Evolutionary conservation across 2,329 filamentous ascomycete species (phyloP).

Genomic region (Ploettnerulaceae sp.): DNA sequence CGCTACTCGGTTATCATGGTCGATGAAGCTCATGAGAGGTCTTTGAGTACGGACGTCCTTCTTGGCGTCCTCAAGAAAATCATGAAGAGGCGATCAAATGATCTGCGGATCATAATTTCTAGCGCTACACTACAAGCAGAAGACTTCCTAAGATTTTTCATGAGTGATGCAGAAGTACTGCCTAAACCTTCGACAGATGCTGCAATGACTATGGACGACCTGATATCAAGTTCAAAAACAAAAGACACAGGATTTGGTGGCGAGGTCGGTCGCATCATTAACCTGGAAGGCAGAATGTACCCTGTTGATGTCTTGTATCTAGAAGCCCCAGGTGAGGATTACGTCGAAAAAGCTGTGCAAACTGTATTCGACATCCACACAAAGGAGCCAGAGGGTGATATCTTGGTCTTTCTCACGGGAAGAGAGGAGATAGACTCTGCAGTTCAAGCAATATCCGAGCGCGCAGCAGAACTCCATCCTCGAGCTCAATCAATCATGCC

Average conservation of each 20-base stretch:
- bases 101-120: constrained; percentile 83
- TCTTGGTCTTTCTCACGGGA: constrained; percentile 87
- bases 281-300: constrained; percentile 80
- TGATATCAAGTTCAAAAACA: constrained; percentile 25
- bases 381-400: constrained; percentile 75
- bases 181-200: constrained; percentile 30
- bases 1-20: constrained; percentile 97
- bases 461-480: constrained; percentile 56
- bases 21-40: constrained; percentile 93
- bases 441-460: constrained; percentile 74
- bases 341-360: constrained; percentile 75
- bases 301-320: constrained; percentile 84
- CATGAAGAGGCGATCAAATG: constrained; percentile 62
- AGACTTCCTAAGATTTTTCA: constrained; percentile 76
- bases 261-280: constrained; percentile 63
- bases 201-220: constrained; percentile 37
- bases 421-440: constrained; percentile 86
- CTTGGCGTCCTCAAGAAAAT: constrained; percentile 92
- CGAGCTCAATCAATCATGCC: constrained; percentile 58
- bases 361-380: constrained; percentile 85
- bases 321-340: constrained; percentile 74
- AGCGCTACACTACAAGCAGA: constrained; percentile 92
- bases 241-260: constrained; percentile 31
- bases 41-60: constrained; percentile 85
- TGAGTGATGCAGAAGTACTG: constrained; percentile 35